Conservation (phyloP, 176 grass and related monocot species). For the Canna indica region DNA sequence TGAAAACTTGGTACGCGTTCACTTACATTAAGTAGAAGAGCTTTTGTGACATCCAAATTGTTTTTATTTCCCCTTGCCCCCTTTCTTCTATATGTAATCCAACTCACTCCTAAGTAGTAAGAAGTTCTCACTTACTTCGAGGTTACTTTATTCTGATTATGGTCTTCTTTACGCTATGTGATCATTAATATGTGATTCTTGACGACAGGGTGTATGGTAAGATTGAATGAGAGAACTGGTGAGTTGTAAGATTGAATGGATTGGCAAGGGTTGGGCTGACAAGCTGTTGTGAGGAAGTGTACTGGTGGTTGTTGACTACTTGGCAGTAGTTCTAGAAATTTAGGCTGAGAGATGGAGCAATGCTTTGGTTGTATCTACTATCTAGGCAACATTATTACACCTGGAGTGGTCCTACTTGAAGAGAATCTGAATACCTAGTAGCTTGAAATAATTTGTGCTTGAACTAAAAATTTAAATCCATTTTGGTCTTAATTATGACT, state of each 20-base stretch:
- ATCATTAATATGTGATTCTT: no score
- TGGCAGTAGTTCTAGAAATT: background rate
- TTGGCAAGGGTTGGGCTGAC: background rate
- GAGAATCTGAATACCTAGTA: no score
- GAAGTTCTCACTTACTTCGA: background rate
- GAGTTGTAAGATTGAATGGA: no score
- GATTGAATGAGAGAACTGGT: no score
- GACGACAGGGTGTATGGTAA: no score
- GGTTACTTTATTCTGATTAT: background rate
- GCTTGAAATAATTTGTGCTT: no score
- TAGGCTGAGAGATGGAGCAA: background rate
- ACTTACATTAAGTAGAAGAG: background rate
- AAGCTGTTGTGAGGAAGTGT: background rate
- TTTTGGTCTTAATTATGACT: no score
- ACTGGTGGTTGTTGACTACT: background rate
- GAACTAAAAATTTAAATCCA: no score
- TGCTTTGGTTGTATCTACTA: no score
- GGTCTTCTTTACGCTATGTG: background rate
- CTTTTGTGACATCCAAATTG: background rate
- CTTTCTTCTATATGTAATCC: background rate
- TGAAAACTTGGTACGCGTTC: conserved; percentile 51
- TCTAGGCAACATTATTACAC: no score
- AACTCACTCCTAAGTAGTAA: background rate
- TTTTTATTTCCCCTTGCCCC: background rate
- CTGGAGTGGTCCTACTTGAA: no score